A percentile compares a stretch with the other conserved stretches of the same genome.
Evolutionary conservation across 331 rosid genomes (phyloP).

Genomic region (Arachis monticola): DNA sequence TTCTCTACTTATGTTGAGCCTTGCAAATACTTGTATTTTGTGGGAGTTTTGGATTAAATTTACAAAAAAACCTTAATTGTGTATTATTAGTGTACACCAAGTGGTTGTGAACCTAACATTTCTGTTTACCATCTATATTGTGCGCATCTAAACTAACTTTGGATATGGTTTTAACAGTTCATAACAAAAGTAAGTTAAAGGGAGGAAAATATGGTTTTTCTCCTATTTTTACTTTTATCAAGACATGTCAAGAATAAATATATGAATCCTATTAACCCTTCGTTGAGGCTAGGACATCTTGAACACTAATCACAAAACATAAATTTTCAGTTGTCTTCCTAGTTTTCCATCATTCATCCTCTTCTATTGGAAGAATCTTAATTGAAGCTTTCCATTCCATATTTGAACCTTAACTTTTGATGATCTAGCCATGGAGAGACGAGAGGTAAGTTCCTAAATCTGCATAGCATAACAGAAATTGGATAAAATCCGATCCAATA

Average conservation of each 20-base stretch:
- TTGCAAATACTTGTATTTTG: too few relatives aligned
- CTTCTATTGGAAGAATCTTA: slow-evolving; percentile 12
- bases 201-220: too few relatives aligned
- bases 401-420: slow-evolving; percentile 21
- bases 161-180: too few relatives aligned
- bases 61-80: too few relatives aligned
- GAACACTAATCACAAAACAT: neutral
- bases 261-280: slow-evolving; percentile 23
- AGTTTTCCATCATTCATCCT: slow-evolving; percentile 4
- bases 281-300: slow-evolving; percentile 15
- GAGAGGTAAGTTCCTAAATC: slow-evolving; percentile 46
- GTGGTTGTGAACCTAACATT: too few relatives aligned
- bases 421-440: slow-evolving; percentile 47
- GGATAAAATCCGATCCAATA: too few relatives aligned
- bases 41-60: too few relatives aligned
- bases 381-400: slow-evolving; percentile 13
- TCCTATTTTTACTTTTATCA: neutral
- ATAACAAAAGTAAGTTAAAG: too few relatives aligned
- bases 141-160: too few relatives aligned
- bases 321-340: neutral
- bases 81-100: too few relatives aligned
- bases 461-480: neutral
- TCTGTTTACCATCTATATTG: too few relatives aligned
- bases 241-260: slow-evolving; percentile 14
- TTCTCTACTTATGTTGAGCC: too few relatives aligned